A percentile compares a stretch with the other conserved stretches of the same genome.
Evolutionary conservation across 108 stramenopile species (phyloP).

Genomic region (Discostella stelligeroides): DNA sequence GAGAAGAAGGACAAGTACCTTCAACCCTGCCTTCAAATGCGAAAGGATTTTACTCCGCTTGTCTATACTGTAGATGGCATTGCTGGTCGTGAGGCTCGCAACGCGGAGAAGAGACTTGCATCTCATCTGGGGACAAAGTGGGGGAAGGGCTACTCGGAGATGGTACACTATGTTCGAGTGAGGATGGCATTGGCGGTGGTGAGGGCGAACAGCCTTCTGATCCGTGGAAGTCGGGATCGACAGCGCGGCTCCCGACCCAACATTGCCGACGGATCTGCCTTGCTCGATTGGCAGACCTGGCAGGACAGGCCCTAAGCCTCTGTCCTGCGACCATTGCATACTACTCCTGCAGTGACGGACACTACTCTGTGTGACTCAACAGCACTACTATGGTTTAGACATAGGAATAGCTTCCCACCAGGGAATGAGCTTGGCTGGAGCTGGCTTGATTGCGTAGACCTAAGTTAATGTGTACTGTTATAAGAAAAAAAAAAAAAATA

Average conservation of each 20-base stretch:
- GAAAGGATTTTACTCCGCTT: constrained; percentile 34
- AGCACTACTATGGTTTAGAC: no score
- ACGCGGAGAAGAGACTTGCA: constrained; percentile 21
- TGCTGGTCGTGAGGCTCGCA: constrained; percentile 26
- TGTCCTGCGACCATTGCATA: no score
- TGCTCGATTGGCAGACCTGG: no score
- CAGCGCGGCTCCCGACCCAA: neutral
- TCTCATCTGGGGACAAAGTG: constrained; percentile 20
- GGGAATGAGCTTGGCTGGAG: no score
- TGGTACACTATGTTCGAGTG: constrained; percentile 25
- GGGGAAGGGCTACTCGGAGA: constrained; percentile 19
- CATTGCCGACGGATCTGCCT: neutral
- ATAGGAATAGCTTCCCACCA: no score
- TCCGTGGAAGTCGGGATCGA: constrained; percentile 16
- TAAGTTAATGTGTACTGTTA: no score
- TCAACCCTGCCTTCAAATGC: constrained; percentile 16
- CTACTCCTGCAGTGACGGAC: no score
- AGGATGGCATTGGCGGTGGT: constrained; percentile 30
- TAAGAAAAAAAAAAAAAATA: no score
- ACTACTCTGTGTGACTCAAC: no score
- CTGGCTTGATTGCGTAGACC: no score
- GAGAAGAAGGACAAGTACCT: constrained; percentile 44
- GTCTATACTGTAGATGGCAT: constrained; percentile 48
- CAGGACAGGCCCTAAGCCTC: no score
- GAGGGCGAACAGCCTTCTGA: constrained; percentile 26